These are phyloP conservation scores for Aspergillus udagawae DNA, from an alignment of 2,329 filamentous ascomycete genomes.

Conservation along the genomic window DNA sequence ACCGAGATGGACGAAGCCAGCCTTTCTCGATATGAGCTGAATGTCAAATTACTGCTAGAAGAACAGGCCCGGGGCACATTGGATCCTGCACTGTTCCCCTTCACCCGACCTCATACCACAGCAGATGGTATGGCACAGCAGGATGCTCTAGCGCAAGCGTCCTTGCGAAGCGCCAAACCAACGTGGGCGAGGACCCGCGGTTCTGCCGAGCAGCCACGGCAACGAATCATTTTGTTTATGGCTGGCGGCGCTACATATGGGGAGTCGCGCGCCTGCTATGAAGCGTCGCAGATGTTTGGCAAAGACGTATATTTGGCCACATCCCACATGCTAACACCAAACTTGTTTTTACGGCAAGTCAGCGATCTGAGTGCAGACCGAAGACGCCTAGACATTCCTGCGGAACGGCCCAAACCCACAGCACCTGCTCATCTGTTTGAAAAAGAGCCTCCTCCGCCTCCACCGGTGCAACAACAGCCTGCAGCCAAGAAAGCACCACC, in stretches of 20 bases:
- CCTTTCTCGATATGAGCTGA: slow-evolving; percentile 82
- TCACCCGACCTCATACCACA: slow-evolving; percentile 63
- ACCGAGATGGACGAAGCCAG: slow-evolving; percentile 70
- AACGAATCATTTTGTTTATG: slow-evolving; percentile 90
- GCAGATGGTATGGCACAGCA: slow-evolving; percentile 42
- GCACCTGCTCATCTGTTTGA: slow-evolving; percentile 86
- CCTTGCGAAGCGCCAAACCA: slow-evolving; percentile 84
- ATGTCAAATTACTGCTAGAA: slow-evolving; percentile 78
- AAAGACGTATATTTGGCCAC: slow-evolving; percentile 85
- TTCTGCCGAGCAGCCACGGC: slow-evolving; percentile 72
- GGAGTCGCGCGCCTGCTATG: slow-evolving; percentile 85
- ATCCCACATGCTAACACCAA: slow-evolving; percentile 87
- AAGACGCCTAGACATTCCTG: slow-evolving; percentile 72
- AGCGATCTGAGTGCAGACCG: slow-evolving; percentile 73
- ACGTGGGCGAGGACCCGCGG: slow-evolving; percentile 88
- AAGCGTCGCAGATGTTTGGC: slow-evolving; percentile 66
- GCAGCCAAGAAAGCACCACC: slow-evolving; percentile 21
- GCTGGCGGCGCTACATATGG: slow-evolving; percentile 93
- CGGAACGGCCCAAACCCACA: slow-evolving; percentile 73
- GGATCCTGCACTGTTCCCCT: slow-evolving; percentile 66
- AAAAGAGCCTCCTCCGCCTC: slow-evolving; percentile 51
- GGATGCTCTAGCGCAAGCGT: slow-evolving; percentile 58
- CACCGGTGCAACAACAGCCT: slow-evolving; percentile 43
- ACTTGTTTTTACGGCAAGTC: slow-evolving; percentile 77
- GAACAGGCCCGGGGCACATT: slow-evolving; percentile 63